Conservation (phyloP, 192 early-diverging fungal genomes). For the Coemansia sp. region DNA sequence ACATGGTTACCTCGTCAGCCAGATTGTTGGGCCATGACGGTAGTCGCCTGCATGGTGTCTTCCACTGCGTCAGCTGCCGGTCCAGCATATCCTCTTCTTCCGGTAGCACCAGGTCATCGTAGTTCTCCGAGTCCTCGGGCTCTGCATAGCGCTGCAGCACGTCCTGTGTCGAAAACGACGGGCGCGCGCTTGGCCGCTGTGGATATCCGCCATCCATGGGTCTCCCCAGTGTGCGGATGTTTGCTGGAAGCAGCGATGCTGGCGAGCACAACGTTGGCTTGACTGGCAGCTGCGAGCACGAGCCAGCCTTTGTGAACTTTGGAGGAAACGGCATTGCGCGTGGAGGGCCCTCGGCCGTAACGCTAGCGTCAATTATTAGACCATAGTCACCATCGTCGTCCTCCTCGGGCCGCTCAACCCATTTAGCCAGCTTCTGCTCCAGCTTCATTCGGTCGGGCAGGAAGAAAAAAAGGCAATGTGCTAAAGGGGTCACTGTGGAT, state of each 20-base stretch:
- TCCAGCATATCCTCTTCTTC: constrained; percentile 43
- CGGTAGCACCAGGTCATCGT: constrained; percentile 48
- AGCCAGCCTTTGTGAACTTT: constrained; percentile 39
- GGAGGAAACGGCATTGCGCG: constrained; percentile 15
- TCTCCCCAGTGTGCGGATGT: constrained; percentile 17
- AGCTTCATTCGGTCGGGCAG: constrained; percentile 22
- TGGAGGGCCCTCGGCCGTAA: constrained; percentile 25
- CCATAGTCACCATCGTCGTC: constrained; percentile 46
- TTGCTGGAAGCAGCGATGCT: constrained; percentile 28
- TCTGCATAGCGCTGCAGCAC: constrained; percentile 36
- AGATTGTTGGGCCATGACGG: constrained; percentile 27
- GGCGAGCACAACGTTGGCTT: constrained; percentile 23
- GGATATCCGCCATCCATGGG: not conserved
- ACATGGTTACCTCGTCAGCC: constrained; percentile 32
- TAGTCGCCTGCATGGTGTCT: constrained; percentile 33
- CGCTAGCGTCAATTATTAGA: constrained; percentile 45
- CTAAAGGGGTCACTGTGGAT: not conserved
- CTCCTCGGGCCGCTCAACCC: constrained; percentile 45
- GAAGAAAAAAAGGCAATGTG: not conserved
- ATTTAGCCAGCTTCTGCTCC: constrained; percentile 40
- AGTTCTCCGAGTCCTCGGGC: constrained; percentile 33
- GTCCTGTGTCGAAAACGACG: constrained; percentile 16
- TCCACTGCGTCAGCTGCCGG: constrained; percentile 33
- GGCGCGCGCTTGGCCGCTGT: constrained; percentile 10
- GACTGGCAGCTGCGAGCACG: constrained; percentile 35